Percentiles rank a stretch among this genome's conserved stretches.
Evolutionary conservation across 2,329 filamentous ascomycete genomes (phyloP).

Genomic region (Diplodia scrobiculata): DNA sequence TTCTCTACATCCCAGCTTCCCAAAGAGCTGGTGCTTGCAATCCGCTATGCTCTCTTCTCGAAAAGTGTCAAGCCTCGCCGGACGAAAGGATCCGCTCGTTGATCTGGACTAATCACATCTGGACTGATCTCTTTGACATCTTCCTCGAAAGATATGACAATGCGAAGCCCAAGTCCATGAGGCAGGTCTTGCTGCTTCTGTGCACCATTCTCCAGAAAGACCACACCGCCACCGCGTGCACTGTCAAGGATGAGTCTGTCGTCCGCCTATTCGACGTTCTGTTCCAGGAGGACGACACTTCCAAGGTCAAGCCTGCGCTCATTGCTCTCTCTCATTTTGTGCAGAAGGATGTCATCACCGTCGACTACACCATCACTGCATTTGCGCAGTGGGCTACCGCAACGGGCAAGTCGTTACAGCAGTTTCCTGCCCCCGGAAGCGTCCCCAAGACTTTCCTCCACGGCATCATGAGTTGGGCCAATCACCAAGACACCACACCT

Average conservation of each 20-base stretch:
- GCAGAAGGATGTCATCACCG: slow-evolving; percentile 59
- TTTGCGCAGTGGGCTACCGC: slow-evolving; percentile 16
- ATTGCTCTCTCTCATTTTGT: slow-evolving; percentile 68
- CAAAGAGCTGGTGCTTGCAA: slow-evolving; percentile 54
- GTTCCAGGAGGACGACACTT: slow-evolving; percentile 61
- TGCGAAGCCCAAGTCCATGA: slow-evolving; percentile 52
- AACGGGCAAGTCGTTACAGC: slow-evolving; percentile 5
- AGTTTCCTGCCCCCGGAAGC: not conserved
- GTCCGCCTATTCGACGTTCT: slow-evolving; percentile 60
- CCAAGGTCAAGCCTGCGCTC: slow-evolving; percentile 69
- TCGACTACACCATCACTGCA: slow-evolving; percentile 37
- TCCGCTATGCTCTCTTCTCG: slow-evolving; percentile 50
- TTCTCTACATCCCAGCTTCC: slow-evolving; percentile 39
- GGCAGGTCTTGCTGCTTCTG: slow-evolving; percentile 49
- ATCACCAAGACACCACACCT: slow-evolving; percentile 46
- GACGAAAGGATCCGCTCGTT: slow-evolving; percentile 36
- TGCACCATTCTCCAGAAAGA: slow-evolving; percentile 43
- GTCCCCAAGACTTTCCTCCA: slow-evolving; percentile 29
- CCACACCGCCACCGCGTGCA: slow-evolving; percentile 26
- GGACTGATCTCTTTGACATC: slow-evolving; percentile 45
- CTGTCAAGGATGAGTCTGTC: slow-evolving; percentile 33
- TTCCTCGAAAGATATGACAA: slow-evolving; percentile 49
- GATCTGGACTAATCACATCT: slow-evolving; percentile 44
- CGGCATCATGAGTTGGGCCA: slow-evolving; percentile 43
- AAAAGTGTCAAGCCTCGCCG: slow-evolving; percentile 43